Conservation (phyloP, 768 basidiomycete genomes). For the Leucocoprinus sp. region DNA sequence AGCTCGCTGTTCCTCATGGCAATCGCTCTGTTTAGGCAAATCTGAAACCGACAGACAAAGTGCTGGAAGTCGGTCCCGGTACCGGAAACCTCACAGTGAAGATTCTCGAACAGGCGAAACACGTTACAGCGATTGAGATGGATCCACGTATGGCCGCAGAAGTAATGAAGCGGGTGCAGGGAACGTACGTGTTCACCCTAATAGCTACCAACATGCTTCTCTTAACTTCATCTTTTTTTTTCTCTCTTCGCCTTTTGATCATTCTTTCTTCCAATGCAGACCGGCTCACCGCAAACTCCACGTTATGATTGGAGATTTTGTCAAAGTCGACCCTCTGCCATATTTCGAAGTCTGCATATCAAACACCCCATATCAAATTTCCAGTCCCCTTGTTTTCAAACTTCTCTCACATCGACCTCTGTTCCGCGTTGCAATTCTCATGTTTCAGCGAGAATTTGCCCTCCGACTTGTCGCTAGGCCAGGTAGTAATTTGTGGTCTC, state of each 20-base stretch:
- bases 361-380: slow-evolving; percentile 99
- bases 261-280: slow-evolving; percentile 31
- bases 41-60: slow-evolving; percentile 88
- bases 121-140: slow-evolving; percentile 92
- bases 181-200: slow-evolving; percentile 68
- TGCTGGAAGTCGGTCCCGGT: slow-evolving; percentile 96
- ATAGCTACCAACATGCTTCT: neutral
- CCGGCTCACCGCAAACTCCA: slow-evolving; percentile 94
- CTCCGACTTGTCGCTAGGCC: slow-evolving; percentile 84
- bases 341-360: slow-evolving; percentile 99
- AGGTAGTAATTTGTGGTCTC: slow-evolving; percentile 81
- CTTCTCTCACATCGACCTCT: slow-evolving; percentile 93
- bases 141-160: slow-evolving; percentile 99
- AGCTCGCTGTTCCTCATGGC: too few species aligned
- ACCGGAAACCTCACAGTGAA: slow-evolving; percentile 94
- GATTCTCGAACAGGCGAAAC: slow-evolving; percentile 89
- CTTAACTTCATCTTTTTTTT: neutral
- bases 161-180: slow-evolving; percentile 93
- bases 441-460: slow-evolving; percentile 99
- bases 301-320: slow-evolving; percentile 94
- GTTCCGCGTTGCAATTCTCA: slow-evolving; percentile 90
- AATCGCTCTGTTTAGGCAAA: too few species aligned
- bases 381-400: slow-evolving; percentile 94
- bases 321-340: slow-evolving; percentile 86
- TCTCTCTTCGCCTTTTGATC: neutral